A percentile compares a stretch with the other conserved stretches of the same genome.
Conservation (phyloP, 306 rosid genomes). For the Quercus gilva region DNA sequence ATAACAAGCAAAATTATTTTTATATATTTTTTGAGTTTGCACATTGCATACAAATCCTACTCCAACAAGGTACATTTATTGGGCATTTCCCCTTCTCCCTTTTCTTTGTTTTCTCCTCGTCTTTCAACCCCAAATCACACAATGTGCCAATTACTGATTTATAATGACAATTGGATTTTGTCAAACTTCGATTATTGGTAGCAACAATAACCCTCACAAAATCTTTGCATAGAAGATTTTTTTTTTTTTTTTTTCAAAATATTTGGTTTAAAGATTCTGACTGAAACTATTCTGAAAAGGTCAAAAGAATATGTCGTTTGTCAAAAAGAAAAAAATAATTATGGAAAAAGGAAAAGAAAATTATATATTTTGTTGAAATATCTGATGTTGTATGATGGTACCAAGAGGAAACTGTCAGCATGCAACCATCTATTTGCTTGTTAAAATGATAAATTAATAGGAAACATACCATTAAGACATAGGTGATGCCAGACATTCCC, state of each 20-base stretch:
- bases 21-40: neutral
- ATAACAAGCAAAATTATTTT: neutral
- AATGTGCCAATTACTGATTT: too few relatives aligned
- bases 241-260: neutral
- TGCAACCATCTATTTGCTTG: too few relatives aligned
- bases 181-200: too few relatives aligned
- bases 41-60: neutral
- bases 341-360: neutral
- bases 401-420: too few relatives aligned
- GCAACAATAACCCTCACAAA: neutral
- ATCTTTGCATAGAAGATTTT: neutral
- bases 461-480: conserved; percentile 57
- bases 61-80: neutral
- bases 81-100: neutral
- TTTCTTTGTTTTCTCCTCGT: neutral
- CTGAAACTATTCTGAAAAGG: neutral
- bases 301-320: neutral
- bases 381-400: too few relatives aligned
- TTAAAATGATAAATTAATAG: neutral
- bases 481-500: conserved; percentile 76
- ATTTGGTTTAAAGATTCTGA: neutral
- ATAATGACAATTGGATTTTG: neutral
- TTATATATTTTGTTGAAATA: neutral
- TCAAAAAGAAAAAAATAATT: neutral
- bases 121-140: too few relatives aligned